Conservation (phyloP, 1,139 yeast genomes). For the Zygoascus meyerae region DNA sequence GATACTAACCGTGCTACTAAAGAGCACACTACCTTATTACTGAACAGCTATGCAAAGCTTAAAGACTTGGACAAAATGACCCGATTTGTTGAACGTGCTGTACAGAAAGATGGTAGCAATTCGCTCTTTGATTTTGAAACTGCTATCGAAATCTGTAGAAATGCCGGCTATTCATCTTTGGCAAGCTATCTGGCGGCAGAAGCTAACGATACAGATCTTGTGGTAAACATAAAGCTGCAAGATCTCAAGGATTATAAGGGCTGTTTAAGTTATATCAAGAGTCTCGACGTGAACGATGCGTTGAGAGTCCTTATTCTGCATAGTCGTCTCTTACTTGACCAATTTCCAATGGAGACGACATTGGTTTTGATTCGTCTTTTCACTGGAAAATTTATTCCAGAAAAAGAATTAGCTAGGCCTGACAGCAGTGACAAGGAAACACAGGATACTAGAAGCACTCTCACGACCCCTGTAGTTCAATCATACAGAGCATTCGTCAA, state of each 20-base stretch:
- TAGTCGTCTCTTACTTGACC: slow-evolving; percentile 59
- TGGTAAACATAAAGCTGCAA: slow-evolving; percentile 69
- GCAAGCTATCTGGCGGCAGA: slow-evolving; percentile 69
- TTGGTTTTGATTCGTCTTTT: slow-evolving; percentile 76
- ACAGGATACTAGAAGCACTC: slow-evolving; percentile 9
- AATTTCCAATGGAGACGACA: slow-evolving; percentile 76
- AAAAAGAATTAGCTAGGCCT: slow-evolving; percentile 11
- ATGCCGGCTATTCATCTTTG: slow-evolving; percentile 62
- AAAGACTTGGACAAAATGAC: slow-evolving; percentile 56
- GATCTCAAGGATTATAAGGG: slow-evolving; percentile 59
- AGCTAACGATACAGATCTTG: slow-evolving; percentile 66
- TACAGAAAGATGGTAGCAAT: slow-evolving; percentile 37
- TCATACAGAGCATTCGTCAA: slow-evolving; percentile 68
- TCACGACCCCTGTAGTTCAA: slow-evolving; percentile 45
- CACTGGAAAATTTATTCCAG: slow-evolving; percentile 72
- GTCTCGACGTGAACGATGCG: slow-evolving; percentile 73
- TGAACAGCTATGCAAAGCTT: slow-evolving; percentile 80
- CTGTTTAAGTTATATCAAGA: slow-evolving; percentile 61
- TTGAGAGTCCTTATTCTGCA: slow-evolving; percentile 62
- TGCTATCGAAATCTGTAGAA: slow-evolving; percentile 68
- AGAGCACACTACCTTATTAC: slow-evolving; percentile 75
- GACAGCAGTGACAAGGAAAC: slow-evolving; percentile 6
- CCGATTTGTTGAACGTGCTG: slow-evolving; percentile 46
- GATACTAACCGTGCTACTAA: slow-evolving; percentile 49
- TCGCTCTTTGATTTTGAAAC: slow-evolving; percentile 58